These are phyloP conservation scores for Clonostachys rhizophaga DNA, from an alignment of 2,329 filamentous ascomycete genomes.

Conservation along the genomic window DNA sequence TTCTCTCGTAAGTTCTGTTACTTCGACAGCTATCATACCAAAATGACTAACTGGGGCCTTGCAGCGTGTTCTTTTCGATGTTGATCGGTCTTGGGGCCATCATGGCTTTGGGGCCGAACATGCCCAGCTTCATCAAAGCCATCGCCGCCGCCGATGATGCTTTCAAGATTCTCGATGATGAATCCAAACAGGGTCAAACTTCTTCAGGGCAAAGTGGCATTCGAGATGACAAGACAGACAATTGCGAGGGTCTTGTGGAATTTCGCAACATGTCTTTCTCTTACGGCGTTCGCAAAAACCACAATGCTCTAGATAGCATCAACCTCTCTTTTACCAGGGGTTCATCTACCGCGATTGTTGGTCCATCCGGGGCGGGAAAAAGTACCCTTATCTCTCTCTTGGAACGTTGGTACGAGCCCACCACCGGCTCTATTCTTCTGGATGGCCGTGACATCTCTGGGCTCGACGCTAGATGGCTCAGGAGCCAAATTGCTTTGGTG, in stretches of 20 bases:
- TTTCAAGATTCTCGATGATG: no score
- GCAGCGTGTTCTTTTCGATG: no score
- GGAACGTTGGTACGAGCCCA: slow-evolving; percentile 91
- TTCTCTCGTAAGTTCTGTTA: no score
- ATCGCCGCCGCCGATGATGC: no score
- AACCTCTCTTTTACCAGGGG: slow-evolving; percentile 10
- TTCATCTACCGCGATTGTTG: slow-evolving; percentile 67
- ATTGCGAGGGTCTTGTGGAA: background rate
- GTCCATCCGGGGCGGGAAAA: slow-evolving; percentile 90
- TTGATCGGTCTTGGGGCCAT: no score
- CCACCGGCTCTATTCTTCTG: slow-evolving; percentile 75
- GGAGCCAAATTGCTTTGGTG: slow-evolving; percentile 78
- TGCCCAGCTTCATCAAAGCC: no score
- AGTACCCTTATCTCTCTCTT: slow-evolving; percentile 88
- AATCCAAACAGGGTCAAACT: no score
- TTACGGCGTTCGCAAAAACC: slow-evolving; percentile 3
- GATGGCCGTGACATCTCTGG: slow-evolving; percentile 78
- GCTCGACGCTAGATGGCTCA: slow-evolving; percentile 82
- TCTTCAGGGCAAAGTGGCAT: no score
- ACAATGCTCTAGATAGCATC: slow-evolving; percentile 35
- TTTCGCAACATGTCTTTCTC: slow-evolving; percentile 5
- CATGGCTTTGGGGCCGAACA: no score
- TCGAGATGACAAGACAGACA: background rate
- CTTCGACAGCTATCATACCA: no score
- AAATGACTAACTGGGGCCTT: no score